Evolutionary conservation across 768 basidiomycete species (phyloP).

Genomic region (Naganishia vaughanmartiniae): DNA sequence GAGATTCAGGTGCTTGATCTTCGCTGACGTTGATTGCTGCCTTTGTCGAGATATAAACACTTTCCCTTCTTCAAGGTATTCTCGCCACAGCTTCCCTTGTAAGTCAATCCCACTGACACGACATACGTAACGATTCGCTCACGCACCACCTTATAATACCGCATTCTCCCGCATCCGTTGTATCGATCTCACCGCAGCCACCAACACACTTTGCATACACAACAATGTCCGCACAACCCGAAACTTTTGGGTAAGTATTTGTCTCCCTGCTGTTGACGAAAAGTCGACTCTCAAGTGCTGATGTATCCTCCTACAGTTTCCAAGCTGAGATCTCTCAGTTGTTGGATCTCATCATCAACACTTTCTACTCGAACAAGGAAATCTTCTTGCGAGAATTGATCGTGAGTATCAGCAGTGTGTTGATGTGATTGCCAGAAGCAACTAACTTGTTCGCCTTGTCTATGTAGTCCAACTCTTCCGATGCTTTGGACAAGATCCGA

Average conservation of each 20-base stretch:
- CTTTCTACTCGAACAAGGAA: constrained; percentile 99
- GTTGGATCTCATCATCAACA: constrained; percentile 98
- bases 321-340: constrained; percentile 99
- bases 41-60: constrained; percentile 4
- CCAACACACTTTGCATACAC: background rate
- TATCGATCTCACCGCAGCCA: constrained; percentile 13
- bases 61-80: constrained; percentile 11
- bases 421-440: background rate
- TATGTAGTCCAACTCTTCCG: constrained; percentile 83
- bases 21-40: background rate
- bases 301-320: background rate
- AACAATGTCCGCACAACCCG: constrained; percentile 43
- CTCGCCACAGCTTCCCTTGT: constrained; percentile 20
- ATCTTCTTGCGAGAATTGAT: constrained; percentile 97
- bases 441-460: background rate
- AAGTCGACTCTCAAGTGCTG: background rate
- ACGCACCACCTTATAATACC: constrained; percentile 22
- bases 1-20: constrained; percentile 18
- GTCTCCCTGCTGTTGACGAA: background rate
- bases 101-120: constrained; percentile 4
- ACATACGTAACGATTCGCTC: constrained; percentile 15
- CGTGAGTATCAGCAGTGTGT: constrained; percentile 29
- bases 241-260: constrained; percentile 49
- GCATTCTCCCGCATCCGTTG: constrained; percentile 9
- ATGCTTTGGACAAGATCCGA: constrained; percentile 98